Base-by-base conservation (phyloP, 2,329 filamentous ascomycete species). In the Pseudocercospora musae region DNA sequence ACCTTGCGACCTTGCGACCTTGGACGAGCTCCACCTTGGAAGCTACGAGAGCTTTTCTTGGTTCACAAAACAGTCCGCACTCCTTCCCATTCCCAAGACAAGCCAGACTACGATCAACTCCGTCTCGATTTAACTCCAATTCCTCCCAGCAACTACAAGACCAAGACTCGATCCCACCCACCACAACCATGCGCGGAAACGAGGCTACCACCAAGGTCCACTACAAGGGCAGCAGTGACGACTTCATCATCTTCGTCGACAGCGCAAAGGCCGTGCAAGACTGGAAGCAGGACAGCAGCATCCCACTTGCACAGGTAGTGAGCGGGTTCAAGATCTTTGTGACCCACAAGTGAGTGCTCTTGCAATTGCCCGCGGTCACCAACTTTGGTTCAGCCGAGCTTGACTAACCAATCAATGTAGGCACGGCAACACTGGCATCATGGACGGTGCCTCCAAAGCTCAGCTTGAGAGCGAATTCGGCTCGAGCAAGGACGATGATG, bases 281-380 rank as follows among this genome's bases (percentile, higher is more conserved):
- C 77, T 98, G 94, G 94, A 87, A 88, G 82, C 80, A 76, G 4
- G 94, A 98, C 81, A 87, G 86, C 74, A 88, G 85, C 29, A 81
- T 95, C 29, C 90, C 95, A 40, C 80, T 98, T 53, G 85, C 90
- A 1, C 88, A 97, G 72, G 93, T 99, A 60, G 85, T 98, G 60
- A 91, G 88, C 62, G 84, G 89, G 7, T 98, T 91, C 84, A 91
- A 96, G 84, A 83, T 99, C 73, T 96, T 96, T 73, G 81, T 89
- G 48, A 96, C 92, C 37, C 90, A 96, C 82, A 90, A 89, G 93
- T 97, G 84, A 80, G 90, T 33, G 20, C n/a, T 10, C 44, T 20
- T 27, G 37, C 46, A 25, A 63, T 11, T n/a, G 52, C 42, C 33
- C 15, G 20, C 3, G 44, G 46, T 27, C 25, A 31, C n/a, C 7